These are phyloP conservation scores for Aspergillus mulundensis DNA, from an alignment of 495 filamentous ascomycete species.

Conservation along the genomic window DNA sequence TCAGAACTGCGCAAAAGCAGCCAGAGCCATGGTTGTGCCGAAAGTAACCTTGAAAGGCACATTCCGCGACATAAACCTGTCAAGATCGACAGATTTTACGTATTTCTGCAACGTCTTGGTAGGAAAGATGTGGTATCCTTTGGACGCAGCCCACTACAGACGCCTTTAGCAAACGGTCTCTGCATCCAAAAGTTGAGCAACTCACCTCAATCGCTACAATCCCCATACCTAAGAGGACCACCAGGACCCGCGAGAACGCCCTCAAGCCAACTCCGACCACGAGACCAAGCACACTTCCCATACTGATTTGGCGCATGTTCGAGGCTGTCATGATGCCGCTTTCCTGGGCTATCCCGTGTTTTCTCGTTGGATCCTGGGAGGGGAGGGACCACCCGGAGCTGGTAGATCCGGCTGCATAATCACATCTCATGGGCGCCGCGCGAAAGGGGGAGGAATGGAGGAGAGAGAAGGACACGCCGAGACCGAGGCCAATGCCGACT, in stretches of 20 bases:
- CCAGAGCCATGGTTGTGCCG: slow-evolving; percentile 70
- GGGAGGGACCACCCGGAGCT: slow-evolving; percentile 29
- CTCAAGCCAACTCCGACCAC: slow-evolving; percentile 65
- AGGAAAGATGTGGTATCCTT: slow-evolving; percentile 70
- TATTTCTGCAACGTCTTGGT: slow-evolving; percentile 55
- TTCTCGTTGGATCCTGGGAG: slow-evolving; percentile 20
- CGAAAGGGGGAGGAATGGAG: slow-evolving; percentile 38
- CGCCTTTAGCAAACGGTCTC: not conserved
- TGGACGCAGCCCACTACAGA: slow-evolving; percentile 61
- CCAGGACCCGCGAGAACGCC: slow-evolving; percentile 71
- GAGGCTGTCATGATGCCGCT: slow-evolving; percentile 36
- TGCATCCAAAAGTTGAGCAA: slow-evolving; percentile 8
- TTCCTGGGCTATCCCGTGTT: slow-evolving; percentile 25
- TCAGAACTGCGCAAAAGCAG: slow-evolving; percentile 60
- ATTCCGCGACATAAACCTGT: slow-evolving; percentile 59
- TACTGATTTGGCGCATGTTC: slow-evolving; percentile 62
- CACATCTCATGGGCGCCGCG: slow-evolving; percentile 36
- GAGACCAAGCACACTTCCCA: slow-evolving; percentile 67
- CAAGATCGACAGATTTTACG: slow-evolving; percentile 53
- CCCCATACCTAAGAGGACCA: slow-evolving; percentile 65
- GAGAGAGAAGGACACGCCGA: slow-evolving; percentile 35
- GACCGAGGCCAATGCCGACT: slow-evolving; percentile 39
- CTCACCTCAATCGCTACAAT: slow-evolving; percentile 68
- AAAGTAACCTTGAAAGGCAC: slow-evolving; percentile 77
- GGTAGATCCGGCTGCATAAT: slow-evolving; percentile 26